Base-by-base conservation (phyloP, 1,284 basidiomycete species). In the Meripilus lineatus region DNA sequence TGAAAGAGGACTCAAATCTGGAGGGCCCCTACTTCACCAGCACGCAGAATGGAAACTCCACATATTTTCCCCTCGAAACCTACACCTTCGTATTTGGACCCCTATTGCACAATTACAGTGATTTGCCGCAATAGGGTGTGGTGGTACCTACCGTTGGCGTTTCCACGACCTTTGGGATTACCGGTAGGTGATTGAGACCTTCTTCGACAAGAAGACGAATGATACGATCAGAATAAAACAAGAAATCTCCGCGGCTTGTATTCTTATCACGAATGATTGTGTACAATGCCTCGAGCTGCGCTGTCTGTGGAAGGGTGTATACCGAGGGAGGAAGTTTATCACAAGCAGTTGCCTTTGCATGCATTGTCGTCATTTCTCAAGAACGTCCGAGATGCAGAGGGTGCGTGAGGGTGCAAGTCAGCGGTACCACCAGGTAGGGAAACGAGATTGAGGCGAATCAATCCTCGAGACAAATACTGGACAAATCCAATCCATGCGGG, bases 141-240 rank as follows among this genome's bases (percentile, higher is more conserved):
- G 18, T 65, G 69, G 63, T 54, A 77, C 64, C 30, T 44, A 67
- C 87, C 17, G 87, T 91, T 2, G 88, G 88, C 0, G 89, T 91
- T 60, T 81, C 72, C 17, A 91, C 80, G 3, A 79, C 84, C 70
- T 90, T 89, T 30, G 87, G 80, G 13, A 93, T 68, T 22, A 97
- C 93, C 1, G 95, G 95, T 6, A 99, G 74, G 65, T 98, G 93
- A 66, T 99, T 98, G 47, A 98, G 70, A n/a, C 94, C 90, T 71
- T 87, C 86, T 61, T 89, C 85, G 26, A 87, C 83, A 42, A 87
- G 72, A 46, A 88, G 58, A 36, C 85, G 71, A 55, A 89, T 89
- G 57, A 87, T 84, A 13, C 85, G 70, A 63, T 88, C 85, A 4
- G 90, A 92, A 63, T 96, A 98, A 71, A 99, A 99, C 54, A 99